Base-by-base conservation (phyloP, 1,284 basidiomycete genomes). In the Grifola frondosa region DNA sequence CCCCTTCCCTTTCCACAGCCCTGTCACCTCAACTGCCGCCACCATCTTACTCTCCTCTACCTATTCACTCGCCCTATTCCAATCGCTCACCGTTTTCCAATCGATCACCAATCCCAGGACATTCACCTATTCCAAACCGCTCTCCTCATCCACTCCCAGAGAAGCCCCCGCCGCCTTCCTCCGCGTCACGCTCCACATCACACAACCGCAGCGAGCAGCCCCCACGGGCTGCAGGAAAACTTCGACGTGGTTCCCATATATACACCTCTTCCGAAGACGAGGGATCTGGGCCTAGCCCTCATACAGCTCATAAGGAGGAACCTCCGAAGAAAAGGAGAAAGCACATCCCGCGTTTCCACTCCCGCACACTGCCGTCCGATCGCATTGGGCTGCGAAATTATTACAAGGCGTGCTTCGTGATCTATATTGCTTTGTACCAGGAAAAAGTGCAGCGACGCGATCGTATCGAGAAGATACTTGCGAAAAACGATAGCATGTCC, bases 261-360 rank as follows among this genome's bases (percentile, higher is more conserved):
- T 82, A 78, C 52, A 81, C 81, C 3, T 80, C 80, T 3, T 81
- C 81, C 2, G 78, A 80, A 37, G 80, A 82, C 36, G 81, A 84
- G 49, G n/a, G n/a, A n/a, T 63, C 67, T 30, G 66, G 67, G 24
- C 37, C 37, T 21, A 38, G 29, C 22, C 30, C 41, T 6, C 20
- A 39, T 26, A 28, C 30, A 8, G 26, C 37, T 4, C 32, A 23
- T 10, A 34, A 30, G 17, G 44, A 46, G 26, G 50, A 53, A 26
- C 53, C 52, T 11, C 53, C 46, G 6, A 35, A 46, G 13, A 53
- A 51, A 42, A 44, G 37, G 30, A 22, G 42, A 22, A 50, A 49
- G 36, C 46, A 54, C 38, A 23, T 37, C 40, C 37, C 49, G 30
- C 51, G 41, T 38, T 58, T 56, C 47, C 42, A 39, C 32, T 46